These are phyloP conservation scores for Cystobasidium slooffiae DNA, from an alignment of 1,284 basidiomycete species.

Conservation along the genomic window DNA sequence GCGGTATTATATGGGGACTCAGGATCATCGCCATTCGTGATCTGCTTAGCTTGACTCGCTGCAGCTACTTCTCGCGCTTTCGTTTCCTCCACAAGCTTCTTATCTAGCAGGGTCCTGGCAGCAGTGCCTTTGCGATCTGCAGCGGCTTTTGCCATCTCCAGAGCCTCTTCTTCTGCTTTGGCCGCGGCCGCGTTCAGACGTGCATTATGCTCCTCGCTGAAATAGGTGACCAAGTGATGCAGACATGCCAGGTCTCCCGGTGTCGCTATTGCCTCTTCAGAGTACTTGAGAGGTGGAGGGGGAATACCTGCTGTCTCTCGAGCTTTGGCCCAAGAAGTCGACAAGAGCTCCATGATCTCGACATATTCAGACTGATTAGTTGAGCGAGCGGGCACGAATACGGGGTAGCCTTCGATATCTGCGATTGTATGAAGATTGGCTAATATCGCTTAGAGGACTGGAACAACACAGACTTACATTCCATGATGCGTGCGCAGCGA, in stretches of 20 bases:
- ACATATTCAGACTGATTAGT: slow-evolving; percentile 83
- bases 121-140: slow-evolving; percentile 58
- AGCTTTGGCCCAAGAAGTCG: slow-evolving; percentile 66
- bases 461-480: slow-evolving; percentile 55
- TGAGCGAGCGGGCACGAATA: slow-evolving; percentile 77
- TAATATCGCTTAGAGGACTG: neutral
- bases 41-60: slow-evolving; percentile 20
- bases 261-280: slow-evolving; percentile 56
- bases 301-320: slow-evolving; percentile 65
- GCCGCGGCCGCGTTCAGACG: slow-evolving; percentile 43
- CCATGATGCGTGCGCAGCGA: slow-evolving; percentile 64
- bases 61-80: slow-evolving; percentile 1
- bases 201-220: slow-evolving; percentile 43
- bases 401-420: slow-evolving; percentile 77
- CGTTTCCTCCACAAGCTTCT: slow-evolving; percentile 29
- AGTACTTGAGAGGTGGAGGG: slow-evolving; percentile 57
- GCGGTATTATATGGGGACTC: slow-evolving; percentile 70
- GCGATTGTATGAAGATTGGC: slow-evolving; percentile 56
- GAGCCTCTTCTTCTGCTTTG: slow-evolving; percentile 21
- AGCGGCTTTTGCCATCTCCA: slow-evolving; percentile 62
- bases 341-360: slow-evolving; percentile 75
- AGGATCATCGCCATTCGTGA: slow-evolving; percentile 56
- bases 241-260: slow-evolving; percentile 40
- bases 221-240: slow-evolving; percentile 46
- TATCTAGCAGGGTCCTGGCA: slow-evolving; percentile 9